Evolutionary conservation across 768 basidiomycete genomes (phyloP).

Genomic region (Tricholoma hemisulphureum): DNA sequence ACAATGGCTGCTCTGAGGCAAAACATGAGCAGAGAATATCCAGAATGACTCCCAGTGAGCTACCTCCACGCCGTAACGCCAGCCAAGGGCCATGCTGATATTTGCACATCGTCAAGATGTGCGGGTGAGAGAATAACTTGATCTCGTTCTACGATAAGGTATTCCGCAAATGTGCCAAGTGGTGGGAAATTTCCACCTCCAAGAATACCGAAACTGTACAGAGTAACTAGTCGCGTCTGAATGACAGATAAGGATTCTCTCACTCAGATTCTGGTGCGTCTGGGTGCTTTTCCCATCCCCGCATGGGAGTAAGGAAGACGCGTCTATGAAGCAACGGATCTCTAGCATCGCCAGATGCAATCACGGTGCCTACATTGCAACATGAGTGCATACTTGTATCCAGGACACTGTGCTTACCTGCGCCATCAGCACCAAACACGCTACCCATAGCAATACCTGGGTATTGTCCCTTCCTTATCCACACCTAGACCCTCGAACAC

Average conservation of each 20-base stretch:
- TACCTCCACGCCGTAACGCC: constrained; percentile 86
- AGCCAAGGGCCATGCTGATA: constrained; percentile 75
- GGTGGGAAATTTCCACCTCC: constrained; percentile 55
- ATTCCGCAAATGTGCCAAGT: constrained; percentile 75
- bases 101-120: constrained; percentile 66
- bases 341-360: constrained; percentile 50
- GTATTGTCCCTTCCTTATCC: constrained; percentile 70
- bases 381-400: neutral
- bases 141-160: constrained; percentile 68
- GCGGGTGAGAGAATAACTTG: constrained; percentile 64
- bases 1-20: constrained; percentile 57
- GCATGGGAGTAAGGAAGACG: constrained; percentile 73
- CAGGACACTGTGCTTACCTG: constrained; percentile 45
- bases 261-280: constrained; percentile 66
- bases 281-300: constrained; percentile 71
- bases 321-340: constrained; percentile 61
- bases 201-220: constrained; percentile 57
- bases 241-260: constrained; percentile 14
- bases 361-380: constrained; percentile 50
- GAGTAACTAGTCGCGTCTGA: neutral
- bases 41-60: constrained; percentile 10
- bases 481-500: constrained; percentile 47
- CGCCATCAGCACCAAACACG: constrained; percentile 71
- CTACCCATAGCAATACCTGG: constrained; percentile 59
- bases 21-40: neutral